Evolutionary conservation across 2,329 filamentous ascomycete species (phyloP).

Genomic region (Phoma sp.): DNA sequence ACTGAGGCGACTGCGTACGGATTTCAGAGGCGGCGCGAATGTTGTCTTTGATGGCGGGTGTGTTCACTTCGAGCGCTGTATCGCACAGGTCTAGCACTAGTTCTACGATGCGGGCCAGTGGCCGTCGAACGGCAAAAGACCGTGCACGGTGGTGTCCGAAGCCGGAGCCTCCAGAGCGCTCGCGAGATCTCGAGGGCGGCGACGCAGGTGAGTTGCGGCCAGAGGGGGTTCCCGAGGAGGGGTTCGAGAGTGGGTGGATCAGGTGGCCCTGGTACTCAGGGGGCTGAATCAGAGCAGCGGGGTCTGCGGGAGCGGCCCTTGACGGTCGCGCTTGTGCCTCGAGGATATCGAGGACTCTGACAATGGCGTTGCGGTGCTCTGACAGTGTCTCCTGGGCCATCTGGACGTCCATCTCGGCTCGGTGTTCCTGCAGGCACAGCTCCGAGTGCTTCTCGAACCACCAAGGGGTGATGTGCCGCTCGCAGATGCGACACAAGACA

Average conservation of each 20-base stretch:
- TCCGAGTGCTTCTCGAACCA: conserved; percentile 99
- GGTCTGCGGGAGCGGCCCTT: conserved; percentile 59
- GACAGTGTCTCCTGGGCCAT: conserved; percentile 90
- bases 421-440: conserved; percentile 91
- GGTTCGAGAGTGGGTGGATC: conserved; percentile 75
- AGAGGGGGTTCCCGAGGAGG: conserved; percentile 73
- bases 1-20: conserved; percentile 92
- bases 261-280: conserved; percentile 88
- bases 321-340: conserved; percentile 76
- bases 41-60: conserved; percentile 85
- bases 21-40: conserved; percentile 74
- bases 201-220: conserved; percentile 74
- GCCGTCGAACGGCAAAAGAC: conserved; percentile 89
- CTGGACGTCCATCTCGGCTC: conserved; percentile 97
- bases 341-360: conserved; percentile 90
- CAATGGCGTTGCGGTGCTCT: conserved; percentile 92
- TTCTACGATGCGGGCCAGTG: conserved; percentile 91
- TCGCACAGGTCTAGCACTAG: conserved; percentile 94
- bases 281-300: conserved; percentile 55
- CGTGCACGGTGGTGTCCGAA: conserved; percentile 81
- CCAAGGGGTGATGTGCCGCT: conserved; percentile 96
- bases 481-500: conserved; percentile 94
- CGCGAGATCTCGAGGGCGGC: conserved; percentile 68
- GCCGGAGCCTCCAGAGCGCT: conserved; percentile 70
- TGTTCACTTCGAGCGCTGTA: conserved; percentile 92